Percentiles rank a stretch among this genome's conserved stretches.
phyloP scores from a whole-genome alignment of 805 yeast species.

The Lipomyces yamadae region DNA sequence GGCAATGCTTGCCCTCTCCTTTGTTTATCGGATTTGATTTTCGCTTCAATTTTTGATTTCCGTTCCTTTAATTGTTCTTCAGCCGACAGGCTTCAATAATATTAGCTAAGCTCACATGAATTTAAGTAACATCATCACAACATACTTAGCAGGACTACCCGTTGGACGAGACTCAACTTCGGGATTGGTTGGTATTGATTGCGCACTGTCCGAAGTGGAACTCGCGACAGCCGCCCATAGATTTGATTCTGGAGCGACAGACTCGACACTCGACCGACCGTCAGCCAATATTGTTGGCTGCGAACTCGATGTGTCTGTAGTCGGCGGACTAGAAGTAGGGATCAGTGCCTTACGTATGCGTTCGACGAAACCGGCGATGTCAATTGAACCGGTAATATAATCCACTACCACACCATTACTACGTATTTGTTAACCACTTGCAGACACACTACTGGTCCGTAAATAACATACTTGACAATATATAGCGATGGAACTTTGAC shows the following conservation, averaged over 20 bases:
- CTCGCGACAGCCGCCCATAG: not conserved
- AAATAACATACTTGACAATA: conserved; percentile 49
- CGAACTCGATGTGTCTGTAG: not conserved
- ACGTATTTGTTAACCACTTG: conserved; percentile 22
- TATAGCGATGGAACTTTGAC: conserved; percentile 60
- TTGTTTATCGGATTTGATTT: conserved; percentile 30
- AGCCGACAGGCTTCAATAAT: not conserved
- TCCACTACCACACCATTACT: conserved; percentile 30
- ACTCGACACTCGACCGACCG: not conserved
- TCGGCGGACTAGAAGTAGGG: conserved; percentile 12
- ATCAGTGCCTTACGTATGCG: conserved; percentile 14
- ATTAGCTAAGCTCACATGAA: not conserved
- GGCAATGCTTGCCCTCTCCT: not conserved
- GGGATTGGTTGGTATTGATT: not conserved
- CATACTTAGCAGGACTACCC: not conserved
- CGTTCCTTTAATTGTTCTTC: conserved; percentile 12
- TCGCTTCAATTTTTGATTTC: conserved; percentile 25
- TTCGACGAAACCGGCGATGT: conserved; percentile 8
- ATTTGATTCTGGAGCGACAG: not conserved
- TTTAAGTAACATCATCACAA: not conserved
- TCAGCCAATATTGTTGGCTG: not conserved
- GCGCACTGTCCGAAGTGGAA: not conserved
- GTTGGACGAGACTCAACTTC: not conserved
- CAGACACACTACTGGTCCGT: not conserved
- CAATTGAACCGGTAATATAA: conserved; percentile 32